Conservation (phyloP, 2,329 filamentous ascomycete species). For the Colletotrichum tropicale region DNA sequence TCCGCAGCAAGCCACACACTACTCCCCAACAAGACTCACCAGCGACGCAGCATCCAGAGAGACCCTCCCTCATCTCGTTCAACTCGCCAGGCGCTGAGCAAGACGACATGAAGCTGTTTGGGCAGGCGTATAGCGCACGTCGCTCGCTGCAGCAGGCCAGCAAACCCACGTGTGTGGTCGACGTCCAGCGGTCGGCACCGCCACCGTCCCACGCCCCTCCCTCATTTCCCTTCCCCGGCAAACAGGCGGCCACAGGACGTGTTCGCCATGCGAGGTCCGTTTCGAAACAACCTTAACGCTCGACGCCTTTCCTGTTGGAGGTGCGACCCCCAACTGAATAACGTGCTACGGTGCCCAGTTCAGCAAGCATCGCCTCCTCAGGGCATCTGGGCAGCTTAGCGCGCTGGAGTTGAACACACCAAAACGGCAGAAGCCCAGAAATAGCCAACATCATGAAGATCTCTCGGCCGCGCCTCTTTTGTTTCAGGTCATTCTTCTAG, state of each 20-base stretch:
- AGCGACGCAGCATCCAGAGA: not conserved
- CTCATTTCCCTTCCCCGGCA: constrained; percentile 8
- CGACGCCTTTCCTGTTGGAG: not conserved
- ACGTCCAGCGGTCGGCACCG: constrained; percentile 2
- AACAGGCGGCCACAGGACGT: constrained; percentile 2
- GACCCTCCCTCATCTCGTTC: not conserved
- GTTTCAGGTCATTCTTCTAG: constrained; percentile 6
- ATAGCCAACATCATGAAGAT: not conserved
- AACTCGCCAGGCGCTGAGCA: not conserved
- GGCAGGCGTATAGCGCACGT: not conserved
- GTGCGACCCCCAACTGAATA: not conserved
- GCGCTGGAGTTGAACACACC: not conserved
- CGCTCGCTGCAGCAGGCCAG: not conserved
- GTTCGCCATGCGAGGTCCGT: constrained; percentile 9
- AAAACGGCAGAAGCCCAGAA: not conserved
- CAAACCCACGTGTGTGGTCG: not conserved
- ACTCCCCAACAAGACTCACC: not conserved
- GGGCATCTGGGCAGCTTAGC: not conserved
- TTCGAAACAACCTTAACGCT: constrained; percentile 20
- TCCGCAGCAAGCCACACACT: not conserved
- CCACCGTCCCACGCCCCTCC: constrained; percentile 6
- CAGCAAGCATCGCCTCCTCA: not conserved
- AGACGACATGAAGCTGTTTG: not conserved
- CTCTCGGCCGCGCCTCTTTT: constrained; percentile 4
- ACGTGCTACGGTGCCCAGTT: not conserved